Base-by-base conservation (phyloP, 495 filamentous ascomycete genomes). In the Aspergillus nidulans region DNA sequence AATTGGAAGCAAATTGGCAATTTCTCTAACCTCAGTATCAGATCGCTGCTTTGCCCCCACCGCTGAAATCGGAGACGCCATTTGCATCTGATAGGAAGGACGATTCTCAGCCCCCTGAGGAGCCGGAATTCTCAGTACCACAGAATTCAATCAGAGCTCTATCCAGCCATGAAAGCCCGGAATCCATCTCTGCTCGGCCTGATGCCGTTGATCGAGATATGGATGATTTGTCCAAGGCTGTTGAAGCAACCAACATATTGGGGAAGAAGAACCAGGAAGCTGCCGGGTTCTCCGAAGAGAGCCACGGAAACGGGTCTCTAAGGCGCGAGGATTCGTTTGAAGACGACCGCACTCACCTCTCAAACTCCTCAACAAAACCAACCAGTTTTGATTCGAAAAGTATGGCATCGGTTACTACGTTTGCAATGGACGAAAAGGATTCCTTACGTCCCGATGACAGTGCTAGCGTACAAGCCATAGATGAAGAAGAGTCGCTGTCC, bases 401-500 rank as follows among this genome's bases (percentile, higher is more conserved):
- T 68, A 87, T 92, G 61, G 87, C 88, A 12, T 97, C 92, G 18
- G 90, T 87, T 16, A 92, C 88, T 2, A 95, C 91, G 3, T 95
- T 94, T 70, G 91, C 88, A 15, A 75, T 96, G 68, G 92, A 97
- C 64, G 92, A 97, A 69, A 97, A 96, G 64, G 91, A 96, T 60
- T 96, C 92, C 10, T 75, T 96, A 25, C 86, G 90, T 2, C 92
- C 91, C 4, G 92, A 96, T 72, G 92, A 97, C 59, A 96, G 92
- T 66, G 92, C 92, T 16, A 96, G 91, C 63, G 84, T 92, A 18
- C 90, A 92, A 69, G 91, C 90, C 26, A 83, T 84, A 10, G 91
- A 95, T 56, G 92, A 97, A 61, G 92, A 96, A 57, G 90, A 95
- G 60, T 79, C 84, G 20, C 85, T 90, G 52, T 91, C 89, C 2